Evolutionary conservation across 202 grass and related monocot genomes (phyloP).

Genomic region (Schoenoplectus triqueter): DNA sequence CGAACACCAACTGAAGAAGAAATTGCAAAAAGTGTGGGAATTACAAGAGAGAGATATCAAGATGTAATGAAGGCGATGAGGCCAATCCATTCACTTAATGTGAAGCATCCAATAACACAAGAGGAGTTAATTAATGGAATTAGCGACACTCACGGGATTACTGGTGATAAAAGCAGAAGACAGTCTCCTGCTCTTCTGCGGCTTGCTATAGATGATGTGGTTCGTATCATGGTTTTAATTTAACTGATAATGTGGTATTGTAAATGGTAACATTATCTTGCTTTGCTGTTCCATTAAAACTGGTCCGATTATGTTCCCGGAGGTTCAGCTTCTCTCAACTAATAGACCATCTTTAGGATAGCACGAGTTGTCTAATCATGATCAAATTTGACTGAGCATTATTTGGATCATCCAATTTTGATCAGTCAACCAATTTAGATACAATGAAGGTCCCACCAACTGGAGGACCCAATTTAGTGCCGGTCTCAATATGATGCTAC

Average conservation of each 20-base stretch:
- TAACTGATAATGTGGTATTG: neutral
- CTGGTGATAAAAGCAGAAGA: slow-evolving; percentile 56
- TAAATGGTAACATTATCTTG: neutral
- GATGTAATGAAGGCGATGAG: slow-evolving; percentile 61
- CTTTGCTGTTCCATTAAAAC: neutral
- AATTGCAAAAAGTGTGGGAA: slow-evolving; percentile 44
- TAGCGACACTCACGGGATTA: slow-evolving; percentile 57
- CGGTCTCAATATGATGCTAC: neutral
- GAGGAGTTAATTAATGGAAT: slow-evolving; percentile 80
- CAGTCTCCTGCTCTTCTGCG: slow-evolving; percentile 55
- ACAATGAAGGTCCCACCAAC: neutral
- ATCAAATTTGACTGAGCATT: slow-evolving; percentile 8
- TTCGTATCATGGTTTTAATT: slow-evolving; percentile 39
- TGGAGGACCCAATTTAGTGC: neutral
- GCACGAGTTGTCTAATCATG: neutral
- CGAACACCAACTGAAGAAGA: slow-evolving; percentile 67
- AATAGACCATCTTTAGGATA: neutral
- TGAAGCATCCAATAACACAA: slow-evolving; percentile 70
- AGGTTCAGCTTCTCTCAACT: neutral
- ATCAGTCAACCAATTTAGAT: neutral
- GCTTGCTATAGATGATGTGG: slow-evolving; percentile 88
- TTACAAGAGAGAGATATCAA: slow-evolving; percentile 67
- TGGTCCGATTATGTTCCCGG: neutral
- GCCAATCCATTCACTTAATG: slow-evolving; percentile 71
- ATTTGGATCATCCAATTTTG: neutral